Percentiles rank a stretch among this genome's conserved stretches.
These are phyloP conservation scores for Verruconis gallopava DNA, from an alignment of 2,329 filamentous ascomycete genomes.

Conservation along the genomic window DNA sequence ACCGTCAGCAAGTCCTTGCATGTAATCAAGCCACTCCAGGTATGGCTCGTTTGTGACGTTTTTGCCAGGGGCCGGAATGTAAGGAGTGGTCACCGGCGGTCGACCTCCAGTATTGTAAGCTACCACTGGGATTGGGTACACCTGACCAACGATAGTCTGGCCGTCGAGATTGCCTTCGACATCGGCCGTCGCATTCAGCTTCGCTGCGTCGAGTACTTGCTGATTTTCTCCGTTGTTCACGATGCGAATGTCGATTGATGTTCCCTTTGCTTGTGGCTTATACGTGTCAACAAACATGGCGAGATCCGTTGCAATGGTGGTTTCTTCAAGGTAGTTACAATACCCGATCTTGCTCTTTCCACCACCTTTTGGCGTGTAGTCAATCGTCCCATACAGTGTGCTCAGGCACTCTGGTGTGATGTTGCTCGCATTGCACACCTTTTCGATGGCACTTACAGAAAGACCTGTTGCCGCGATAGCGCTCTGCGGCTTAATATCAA, in stretches of 20 bases:
- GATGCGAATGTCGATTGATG: slow-evolving; percentile 3
- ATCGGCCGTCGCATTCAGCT: slow-evolving; percentile 22
- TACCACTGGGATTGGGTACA: slow-evolving; percentile 30
- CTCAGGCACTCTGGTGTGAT: slow-evolving; percentile 36
- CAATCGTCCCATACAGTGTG: slow-evolving; percentile 33
- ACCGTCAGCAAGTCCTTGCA: slow-evolving; percentile 20
- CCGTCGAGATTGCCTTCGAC: slow-evolving; percentile 21
- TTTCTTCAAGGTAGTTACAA: slow-evolving; percentile 35
- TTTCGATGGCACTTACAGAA: too few species aligned
- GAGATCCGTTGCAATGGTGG: slow-evolving; percentile 35
- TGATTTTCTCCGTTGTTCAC: slow-evolving; percentile 4
- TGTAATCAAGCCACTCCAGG: slow-evolving; percentile 26
- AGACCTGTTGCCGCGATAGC: too few species aligned
- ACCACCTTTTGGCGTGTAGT: slow-evolving; percentile 24
- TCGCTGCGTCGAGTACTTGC: slow-evolving; percentile 14
- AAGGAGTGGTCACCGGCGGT: slow-evolving; percentile 33
- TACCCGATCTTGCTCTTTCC: slow-evolving; percentile 31
- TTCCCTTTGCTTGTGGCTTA: neutral
- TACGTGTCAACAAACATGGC: slow-evolving; percentile 7
- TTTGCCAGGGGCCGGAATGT: slow-evolving; percentile 30
- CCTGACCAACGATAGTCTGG: slow-evolving; percentile 35
- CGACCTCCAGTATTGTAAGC: slow-evolving; percentile 37
- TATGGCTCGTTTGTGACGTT: slow-evolving; percentile 37
- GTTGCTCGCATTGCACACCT: too few species aligned
- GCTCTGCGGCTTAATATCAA: too few species aligned